phyloP scores from a whole-genome alignment of 208 protist species.

The Acanthamoeba royreba region DNA sequence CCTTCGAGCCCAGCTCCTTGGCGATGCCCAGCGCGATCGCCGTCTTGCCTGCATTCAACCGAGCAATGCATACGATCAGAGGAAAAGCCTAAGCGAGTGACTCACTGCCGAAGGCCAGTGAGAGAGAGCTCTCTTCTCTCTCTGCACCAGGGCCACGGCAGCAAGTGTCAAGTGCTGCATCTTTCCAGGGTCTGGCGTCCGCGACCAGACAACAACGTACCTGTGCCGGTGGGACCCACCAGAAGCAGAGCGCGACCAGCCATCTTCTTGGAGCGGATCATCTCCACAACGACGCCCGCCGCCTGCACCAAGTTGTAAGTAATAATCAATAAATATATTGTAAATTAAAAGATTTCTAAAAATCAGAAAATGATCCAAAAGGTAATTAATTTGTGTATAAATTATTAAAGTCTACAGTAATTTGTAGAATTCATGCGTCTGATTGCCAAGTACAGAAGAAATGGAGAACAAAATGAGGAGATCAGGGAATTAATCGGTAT shows the following conservation, averaged over 20 bases:
- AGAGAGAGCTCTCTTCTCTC: too few relatives aligned
- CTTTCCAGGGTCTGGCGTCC: neutral
- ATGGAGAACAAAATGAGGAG: neutral
- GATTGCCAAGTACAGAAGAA: too few relatives aligned
- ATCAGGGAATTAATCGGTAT: neutral
- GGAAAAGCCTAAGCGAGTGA: neutral
- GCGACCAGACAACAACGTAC: conserved; percentile 54
- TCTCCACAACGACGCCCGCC: conserved; percentile 95
- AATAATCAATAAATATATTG: conserved; percentile 22
- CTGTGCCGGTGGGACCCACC: conserved; percentile 98
- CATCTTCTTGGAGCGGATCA: conserved; percentile 99
- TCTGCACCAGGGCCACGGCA: too few relatives aligned
- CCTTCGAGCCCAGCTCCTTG: conserved; percentile 98
- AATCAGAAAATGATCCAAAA: too few relatives aligned
- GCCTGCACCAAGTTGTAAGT: conserved; percentile 76
- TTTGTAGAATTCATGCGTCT: too few relatives aligned
- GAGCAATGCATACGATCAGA: neutral
- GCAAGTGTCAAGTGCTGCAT: too few relatives aligned
- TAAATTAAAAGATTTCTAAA: conserved; percentile 53
- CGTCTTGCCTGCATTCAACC: conserved; percentile 73
- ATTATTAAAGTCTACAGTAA: too few relatives aligned
- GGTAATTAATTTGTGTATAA: too few relatives aligned
- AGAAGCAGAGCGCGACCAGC: conserved; percentile 99
- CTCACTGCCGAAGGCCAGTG: too few relatives aligned
- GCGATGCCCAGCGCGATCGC: conserved; percentile 97